These are phyloP conservation scores for Paraphysoderma sedebokerense DNA, from an alignment of 371 early-diverging fungal species.

Conservation along the genomic window DNA sequence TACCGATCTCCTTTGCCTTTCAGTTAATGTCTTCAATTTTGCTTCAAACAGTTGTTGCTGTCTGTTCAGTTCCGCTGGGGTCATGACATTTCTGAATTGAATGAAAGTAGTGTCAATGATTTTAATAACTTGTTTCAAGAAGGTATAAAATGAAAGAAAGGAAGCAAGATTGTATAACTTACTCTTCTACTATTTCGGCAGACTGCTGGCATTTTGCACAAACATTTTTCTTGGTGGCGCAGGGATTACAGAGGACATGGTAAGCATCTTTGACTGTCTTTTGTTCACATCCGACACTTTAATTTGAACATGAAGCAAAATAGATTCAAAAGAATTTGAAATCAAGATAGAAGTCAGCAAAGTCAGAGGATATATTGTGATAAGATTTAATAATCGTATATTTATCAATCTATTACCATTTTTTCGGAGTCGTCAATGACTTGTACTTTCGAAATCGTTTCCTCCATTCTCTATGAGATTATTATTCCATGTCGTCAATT, in stretches of 20 bases:
- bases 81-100: constrained; percentile 25
- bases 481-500: no score
- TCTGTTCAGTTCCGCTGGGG: constrained; percentile 28
- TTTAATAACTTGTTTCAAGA: background rate
- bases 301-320: background rate
- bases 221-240: constrained; percentile 56
- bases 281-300: constrained; percentile 49
- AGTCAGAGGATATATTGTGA: background rate
- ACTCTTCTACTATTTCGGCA: constrained; percentile 44
- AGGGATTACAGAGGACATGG: constrained; percentile 80
- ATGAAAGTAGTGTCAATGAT: constrained; percentile 11
- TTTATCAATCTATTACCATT: constrained; percentile 42
- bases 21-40: constrained; percentile 49
- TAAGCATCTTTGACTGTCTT: constrained; percentile 85
- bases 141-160: background rate
- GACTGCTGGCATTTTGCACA: constrained; percentile 84
- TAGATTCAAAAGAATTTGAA: constrained; percentile 9
- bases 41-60: constrained; percentile 57
- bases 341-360: background rate
- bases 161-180: background rate
- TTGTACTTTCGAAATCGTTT: constrained; percentile 94
- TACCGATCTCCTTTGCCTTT: constrained; percentile 73
- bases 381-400: constrained; percentile 3
- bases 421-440: constrained; percentile 75
- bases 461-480: constrained; percentile 52